Conservation (phyloP, 176 grass and related monocot genomes). For the Bothriochloa decipiens region DNA sequence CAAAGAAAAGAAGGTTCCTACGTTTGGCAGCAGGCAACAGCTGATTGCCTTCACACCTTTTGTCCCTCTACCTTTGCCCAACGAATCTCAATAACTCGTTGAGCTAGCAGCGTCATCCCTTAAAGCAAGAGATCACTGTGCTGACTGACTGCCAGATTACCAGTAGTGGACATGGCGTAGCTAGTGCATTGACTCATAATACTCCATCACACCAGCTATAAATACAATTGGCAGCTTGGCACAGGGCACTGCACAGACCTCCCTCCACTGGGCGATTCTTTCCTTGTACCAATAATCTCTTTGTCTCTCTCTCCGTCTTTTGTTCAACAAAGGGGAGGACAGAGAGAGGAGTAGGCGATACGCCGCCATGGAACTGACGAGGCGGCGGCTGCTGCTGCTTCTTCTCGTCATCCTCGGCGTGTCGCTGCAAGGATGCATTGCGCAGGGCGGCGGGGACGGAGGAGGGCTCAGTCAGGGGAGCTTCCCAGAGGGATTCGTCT, state of each 20-base stretch:
- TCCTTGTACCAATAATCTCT: not conserved
- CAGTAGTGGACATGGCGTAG: too few relatives aligned
- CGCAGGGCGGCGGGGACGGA: conserved; percentile 21
- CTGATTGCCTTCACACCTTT: not conserved
- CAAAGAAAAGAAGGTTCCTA: not conserved
- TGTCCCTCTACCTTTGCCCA: not conserved
- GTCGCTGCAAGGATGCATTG: conserved; percentile 30
- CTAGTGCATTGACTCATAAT: too few relatives aligned
- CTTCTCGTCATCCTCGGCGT: not conserved
- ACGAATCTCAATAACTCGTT: not conserved
- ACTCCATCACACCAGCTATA: not conserved
- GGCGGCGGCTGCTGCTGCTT: not conserved
- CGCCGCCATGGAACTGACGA: not conserved
- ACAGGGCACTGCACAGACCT: not conserved
- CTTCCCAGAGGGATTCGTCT: conserved; percentile 84
- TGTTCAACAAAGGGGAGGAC: too few relatives aligned
- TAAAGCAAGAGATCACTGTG: conserved; percentile 28
- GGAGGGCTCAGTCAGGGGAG: conserved; percentile 61
- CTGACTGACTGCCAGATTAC: not conserved
- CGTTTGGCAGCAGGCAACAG: not conserved
- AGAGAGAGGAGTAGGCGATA: not conserved
- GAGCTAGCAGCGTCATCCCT: not conserved
- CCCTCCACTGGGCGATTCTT: not conserved
- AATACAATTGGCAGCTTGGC: conserved; percentile 13
- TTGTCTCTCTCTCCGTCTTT: not conserved